phyloP scores from a whole-genome alignment of 108 stramenopile genomes.

The Parmales sp. region DNA sequence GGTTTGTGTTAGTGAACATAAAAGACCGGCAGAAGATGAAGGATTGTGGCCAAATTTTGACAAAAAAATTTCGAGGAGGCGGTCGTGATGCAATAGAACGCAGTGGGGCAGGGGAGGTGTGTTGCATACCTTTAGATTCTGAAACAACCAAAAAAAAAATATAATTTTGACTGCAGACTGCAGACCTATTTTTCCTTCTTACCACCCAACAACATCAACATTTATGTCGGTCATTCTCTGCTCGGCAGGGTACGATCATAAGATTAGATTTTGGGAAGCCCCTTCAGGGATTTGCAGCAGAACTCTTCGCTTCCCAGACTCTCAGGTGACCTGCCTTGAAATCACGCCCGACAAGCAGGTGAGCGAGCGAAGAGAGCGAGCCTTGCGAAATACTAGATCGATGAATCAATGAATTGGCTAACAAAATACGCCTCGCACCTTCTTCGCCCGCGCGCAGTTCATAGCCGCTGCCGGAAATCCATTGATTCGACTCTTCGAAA shows the following conservation, averaged over 20 bases:
- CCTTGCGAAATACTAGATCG: neutral
- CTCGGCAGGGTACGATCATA: slow-evolving; percentile 93
- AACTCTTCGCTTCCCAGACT: slow-evolving; percentile 78
- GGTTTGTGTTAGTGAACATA: too few species aligned
- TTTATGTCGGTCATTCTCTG: slow-evolving; percentile 93
- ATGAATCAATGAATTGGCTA: neutral
- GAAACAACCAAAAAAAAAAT: too few species aligned
- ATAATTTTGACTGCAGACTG: too few species aligned
- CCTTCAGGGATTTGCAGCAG: slow-evolving; percentile 77
- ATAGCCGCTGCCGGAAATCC: slow-evolving; percentile 94
- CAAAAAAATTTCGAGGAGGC: too few species aligned
- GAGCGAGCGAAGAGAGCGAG: neutral
- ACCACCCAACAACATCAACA: too few species aligned
- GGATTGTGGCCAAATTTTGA: too few species aligned
- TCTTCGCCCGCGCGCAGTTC: slow-evolving; percentile 25
- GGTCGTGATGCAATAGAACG: too few species aligned
- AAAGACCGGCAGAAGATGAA: too few species aligned
- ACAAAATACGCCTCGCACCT: neutral
- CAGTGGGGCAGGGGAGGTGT: too few species aligned
- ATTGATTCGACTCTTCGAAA: slow-evolving; percentile 79
- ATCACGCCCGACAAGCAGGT: slow-evolving; percentile 85
- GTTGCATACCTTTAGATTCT: too few species aligned
- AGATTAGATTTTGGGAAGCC: slow-evolving; percentile 97
- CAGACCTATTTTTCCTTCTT: too few species aligned
- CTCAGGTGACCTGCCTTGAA: slow-evolving; percentile 86